Evolutionary conservation across 2,329 filamentous ascomycete species (phyloP), one percentile per base, ranked within the genome.

Genomic region (Ampelomyces quisqualis): DNA sequence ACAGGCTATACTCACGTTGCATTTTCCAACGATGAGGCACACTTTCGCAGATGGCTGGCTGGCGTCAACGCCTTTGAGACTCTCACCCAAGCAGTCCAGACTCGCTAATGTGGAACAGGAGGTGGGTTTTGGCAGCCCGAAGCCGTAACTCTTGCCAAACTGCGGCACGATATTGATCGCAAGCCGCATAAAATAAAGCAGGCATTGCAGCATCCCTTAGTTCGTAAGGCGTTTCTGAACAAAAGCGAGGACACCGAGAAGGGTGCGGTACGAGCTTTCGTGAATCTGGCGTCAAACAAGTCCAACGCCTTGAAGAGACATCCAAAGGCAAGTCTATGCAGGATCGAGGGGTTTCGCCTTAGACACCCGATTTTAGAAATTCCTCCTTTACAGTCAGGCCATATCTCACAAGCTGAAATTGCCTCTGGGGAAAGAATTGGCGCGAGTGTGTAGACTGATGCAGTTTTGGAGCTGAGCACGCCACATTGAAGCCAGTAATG

Each of bases 71-170:
- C 13, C 14, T 18, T 26, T 18, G 9, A 13, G 7, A 22, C n/a
- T 8, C 24, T 15, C 17, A 8, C 4, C 17, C 14, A 10, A 3
- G n/a, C 10, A 20, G 24, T 10, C 21, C 17, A 20, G 14, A 18
- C 26, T 38, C 15, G 51, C 59, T 65, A 31, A 65, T 50, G 29
- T 20, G 29, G n/a, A 14, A 10, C 52, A 83, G 81, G 86, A 43
- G 88, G 88, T 32, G 90, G 90, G 1, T 71, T 94, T 11, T 95
- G 88, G 88, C 80, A 84, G 57, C 88, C 88, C 2, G 86, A 89
- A 37, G 78, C 80, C 2, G 70, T 73, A 4, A 74, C 82, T n/a
- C 71, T 93, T 10, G 77, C 77, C 23, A 77, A 77, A 48, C 71
- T 95, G 64, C 81, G 90, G 43, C 76, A 77, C 21, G 85, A 84